Conservation (phyloP, 148 eudicot genomes). For the Suaeda aralocaspica region DNA sequence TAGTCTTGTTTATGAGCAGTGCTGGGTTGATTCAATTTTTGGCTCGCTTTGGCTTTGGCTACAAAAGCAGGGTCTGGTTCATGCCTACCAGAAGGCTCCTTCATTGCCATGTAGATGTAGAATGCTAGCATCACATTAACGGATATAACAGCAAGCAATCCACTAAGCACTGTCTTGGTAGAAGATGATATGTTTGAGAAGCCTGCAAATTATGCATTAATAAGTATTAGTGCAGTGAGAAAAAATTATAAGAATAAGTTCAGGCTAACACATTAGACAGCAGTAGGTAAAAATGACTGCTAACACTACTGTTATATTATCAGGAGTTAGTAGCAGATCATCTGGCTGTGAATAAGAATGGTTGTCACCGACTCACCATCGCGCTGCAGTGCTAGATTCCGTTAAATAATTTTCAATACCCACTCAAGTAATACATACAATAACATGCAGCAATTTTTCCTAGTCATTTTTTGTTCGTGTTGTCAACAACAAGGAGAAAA, state of each 20-base stretch:
- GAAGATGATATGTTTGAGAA: conserved; percentile 47
- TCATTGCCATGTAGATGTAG: conserved; percentile 73
- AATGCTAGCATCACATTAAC: conserved; percentile 73
- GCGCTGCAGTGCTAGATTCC: too few species aligned
- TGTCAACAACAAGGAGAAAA: too few species aligned
- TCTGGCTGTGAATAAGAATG: background rate
- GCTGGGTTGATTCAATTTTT: conserved; percentile 31
- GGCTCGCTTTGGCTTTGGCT: conserved; percentile 54
- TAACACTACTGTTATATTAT: background rate
- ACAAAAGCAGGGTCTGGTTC: conserved; percentile 66
- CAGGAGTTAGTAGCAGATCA: too few species aligned
- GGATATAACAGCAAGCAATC: conserved; percentile 81
- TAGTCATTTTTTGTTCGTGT: background rate
- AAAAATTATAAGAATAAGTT: background rate
- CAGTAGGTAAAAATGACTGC: background rate
- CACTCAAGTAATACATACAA: background rate
- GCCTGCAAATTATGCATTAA: conserved; percentile 38
- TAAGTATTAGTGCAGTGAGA: background rate
- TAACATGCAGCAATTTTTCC: background rate
- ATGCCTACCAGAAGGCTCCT: conserved; percentile 66
- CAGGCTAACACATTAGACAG: background rate
- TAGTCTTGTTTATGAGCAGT: conserved; percentile 31
- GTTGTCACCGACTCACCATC: background rate
- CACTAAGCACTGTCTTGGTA: conserved; percentile 65
- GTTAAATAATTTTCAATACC: background rate